These are phyloP conservation scores for Cytospora piceicola DNA, from an alignment of 2,329 filamentous ascomycete species.

Conservation along the genomic window DNA sequence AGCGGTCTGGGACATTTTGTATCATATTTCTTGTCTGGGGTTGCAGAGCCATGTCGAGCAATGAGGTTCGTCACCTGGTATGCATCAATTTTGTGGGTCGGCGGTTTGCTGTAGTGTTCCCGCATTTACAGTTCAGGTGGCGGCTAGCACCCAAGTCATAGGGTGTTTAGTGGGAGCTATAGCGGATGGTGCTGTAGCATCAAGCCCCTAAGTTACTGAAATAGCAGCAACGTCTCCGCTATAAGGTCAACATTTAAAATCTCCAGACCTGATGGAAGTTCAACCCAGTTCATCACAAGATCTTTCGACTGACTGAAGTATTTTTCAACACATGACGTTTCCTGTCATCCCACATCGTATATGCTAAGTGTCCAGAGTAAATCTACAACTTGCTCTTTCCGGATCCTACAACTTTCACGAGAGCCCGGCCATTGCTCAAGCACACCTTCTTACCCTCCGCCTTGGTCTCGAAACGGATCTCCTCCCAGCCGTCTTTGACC, in stretches of 20 bases:
- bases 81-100: background rate
- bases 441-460: conserved; percentile 83
- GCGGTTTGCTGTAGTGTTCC: background rate
- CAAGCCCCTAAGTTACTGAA: background rate
- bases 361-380: background rate
- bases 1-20: conserved; percentile 43
- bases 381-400: conserved; percentile 66
- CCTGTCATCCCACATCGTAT: background rate
- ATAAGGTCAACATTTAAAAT: too few relatives aligned
- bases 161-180: background rate
- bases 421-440: conserved; percentile 81
- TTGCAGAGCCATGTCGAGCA: background rate
- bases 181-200: background rate
- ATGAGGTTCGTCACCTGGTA: background rate
- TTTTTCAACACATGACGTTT: background rate
- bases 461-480: conserved; percentile 76
- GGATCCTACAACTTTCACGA: conserved; percentile 67
- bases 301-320: background rate
- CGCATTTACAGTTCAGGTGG: background rate
- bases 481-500: conserved; percentile 72
- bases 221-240: background rate
- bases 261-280: background rate
- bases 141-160: background rate
- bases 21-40: conserved; percentile 4
- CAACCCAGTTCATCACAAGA: background rate